A percentile compares a stretch with the other conserved stretches of the same genome.
Conservation (phyloP, 768 basidiomycete genomes). For the Ramaria rubella region DNA sequence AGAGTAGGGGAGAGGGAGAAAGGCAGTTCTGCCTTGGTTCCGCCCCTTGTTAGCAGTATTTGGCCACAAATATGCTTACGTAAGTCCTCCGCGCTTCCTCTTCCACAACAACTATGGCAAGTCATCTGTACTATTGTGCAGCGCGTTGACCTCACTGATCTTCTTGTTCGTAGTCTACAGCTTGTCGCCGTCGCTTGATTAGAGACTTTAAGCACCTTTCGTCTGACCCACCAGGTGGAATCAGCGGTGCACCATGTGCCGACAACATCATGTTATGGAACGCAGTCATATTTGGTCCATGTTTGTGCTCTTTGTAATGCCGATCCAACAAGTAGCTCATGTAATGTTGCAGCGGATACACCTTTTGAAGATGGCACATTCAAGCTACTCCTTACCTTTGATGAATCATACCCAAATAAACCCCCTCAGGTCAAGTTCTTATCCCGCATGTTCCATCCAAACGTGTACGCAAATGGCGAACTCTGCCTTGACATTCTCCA, state of each 20-base stretch:
- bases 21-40: background rate
- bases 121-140: background rate
- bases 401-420: conserved; percentile 98
- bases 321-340: background rate
- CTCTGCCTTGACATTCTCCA: conserved; percentile 98
- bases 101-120: background rate
- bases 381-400: conserved; percentile 90
- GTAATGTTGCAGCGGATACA: conserved; percentile 61
- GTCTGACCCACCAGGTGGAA: conserved; percentile 90
- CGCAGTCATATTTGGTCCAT: conserved; percentile 97
- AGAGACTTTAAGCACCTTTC: conserved; percentile 96
- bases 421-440: conserved; percentile 97
- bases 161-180: conserved; percentile 61
- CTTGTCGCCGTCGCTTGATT: conserved; percentile 90
- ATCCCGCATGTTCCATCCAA: conserved; percentile 97
- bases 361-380: conserved; percentile 99
- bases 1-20: background rate
- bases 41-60: background rate
- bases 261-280: conserved; percentile 99
- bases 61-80: background rate
- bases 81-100: background rate
- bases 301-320: conserved; percentile 37
- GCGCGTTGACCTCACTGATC: background rate
- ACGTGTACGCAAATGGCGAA: conserved; percentile 97
- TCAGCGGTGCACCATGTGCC: conserved; percentile 93